A percentile compares a stretch with the other conserved stretches of the same genome.
Conservation (phyloP, 2,329 filamentous ascomycete species). For the Aspergillus fijiensis region DNA sequence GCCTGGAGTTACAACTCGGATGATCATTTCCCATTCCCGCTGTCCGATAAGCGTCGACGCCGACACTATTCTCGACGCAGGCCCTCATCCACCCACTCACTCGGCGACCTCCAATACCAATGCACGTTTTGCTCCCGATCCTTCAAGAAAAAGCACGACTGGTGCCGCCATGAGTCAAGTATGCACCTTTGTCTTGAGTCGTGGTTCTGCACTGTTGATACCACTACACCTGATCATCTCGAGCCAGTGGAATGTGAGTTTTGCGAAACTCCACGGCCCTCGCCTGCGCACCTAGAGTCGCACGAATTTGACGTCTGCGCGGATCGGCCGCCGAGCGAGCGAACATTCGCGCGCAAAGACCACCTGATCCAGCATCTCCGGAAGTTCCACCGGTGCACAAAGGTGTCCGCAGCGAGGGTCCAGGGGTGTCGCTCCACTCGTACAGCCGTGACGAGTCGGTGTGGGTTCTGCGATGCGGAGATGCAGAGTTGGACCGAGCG, state of each 20-base stretch:
- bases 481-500: slow-evolving; percentile 54
- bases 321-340: slow-evolving; percentile 48
- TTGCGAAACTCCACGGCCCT: slow-evolving; percentile 48
- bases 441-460: slow-evolving; percentile 53
- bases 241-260: slow-evolving; percentile 44
- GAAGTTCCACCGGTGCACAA: slow-evolving; percentile 55
- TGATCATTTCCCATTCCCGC: slow-evolving; percentile 20
- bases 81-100: slow-evolving; percentile 4
- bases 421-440: slow-evolving; percentile 56
- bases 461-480: slow-evolving; percentile 53
- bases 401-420: slow-evolving; percentile 51
- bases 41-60: slow-evolving; percentile 14
- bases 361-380: slow-evolving; percentile 58
- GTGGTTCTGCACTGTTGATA: slow-evolving; percentile 33
- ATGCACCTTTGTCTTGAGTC: slow-evolving; percentile 51
- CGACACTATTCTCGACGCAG: slow-evolving; percentile 12
- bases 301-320: slow-evolving; percentile 57
- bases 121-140: slow-evolving; percentile 53
- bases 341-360: slow-evolving; percentile 60
- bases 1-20: slow-evolving; percentile 38
- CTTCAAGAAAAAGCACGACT: slow-evolving; percentile 53
- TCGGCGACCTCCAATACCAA: slow-evolving; percentile 33
- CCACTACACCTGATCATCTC: slow-evolving; percentile 9
- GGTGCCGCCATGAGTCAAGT: slow-evolving; percentile 52
- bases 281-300: slow-evolving; percentile 48